Conservation (phyloP, 768 basidiomycete species). For the Boletus rex-veris region DNA sequence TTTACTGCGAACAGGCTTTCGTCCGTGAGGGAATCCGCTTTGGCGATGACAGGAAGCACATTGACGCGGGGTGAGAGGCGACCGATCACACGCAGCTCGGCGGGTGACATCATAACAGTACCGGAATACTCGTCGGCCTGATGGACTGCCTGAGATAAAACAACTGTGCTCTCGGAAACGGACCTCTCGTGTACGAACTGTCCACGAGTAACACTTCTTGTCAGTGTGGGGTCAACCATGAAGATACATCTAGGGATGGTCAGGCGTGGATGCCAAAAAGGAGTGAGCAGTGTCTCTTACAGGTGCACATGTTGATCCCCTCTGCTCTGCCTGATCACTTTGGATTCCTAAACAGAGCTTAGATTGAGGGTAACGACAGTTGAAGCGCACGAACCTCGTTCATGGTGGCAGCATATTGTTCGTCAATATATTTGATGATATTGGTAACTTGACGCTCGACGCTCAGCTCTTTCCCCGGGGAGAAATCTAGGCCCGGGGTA, state of each 20-base stretch:
- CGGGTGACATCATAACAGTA: conserved; percentile 64
- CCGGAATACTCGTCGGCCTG: conserved; percentile 48
- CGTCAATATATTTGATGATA: conserved; percentile 75
- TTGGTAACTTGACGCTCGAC: conserved; percentile 75
- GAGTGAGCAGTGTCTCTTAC: conserved; percentile 41
- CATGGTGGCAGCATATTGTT: conserved; percentile 83
- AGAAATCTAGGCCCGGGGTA: conserved; percentile 81
- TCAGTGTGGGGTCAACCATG: conserved; percentile 77
- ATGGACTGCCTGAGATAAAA: conserved; percentile 44
- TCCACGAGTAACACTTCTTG: conserved; percentile 47
- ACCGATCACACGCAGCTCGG: conserved; percentile 75
- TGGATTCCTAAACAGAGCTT: conserved; percentile 61
- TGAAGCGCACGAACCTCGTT: conserved; percentile 53
- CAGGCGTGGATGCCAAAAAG: conserved; percentile 5
- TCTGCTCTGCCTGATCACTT: conserved; percentile 82
- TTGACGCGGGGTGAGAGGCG: conserved; percentile 73
- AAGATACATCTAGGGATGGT: conserved; percentile 65
- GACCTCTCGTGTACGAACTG: conserved; percentile 49
- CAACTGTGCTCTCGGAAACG: conserved; percentile 66
- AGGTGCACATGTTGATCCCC: conserved; percentile 89
- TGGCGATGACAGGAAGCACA: conserved; percentile 78
- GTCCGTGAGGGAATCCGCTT: conserved; percentile 80
- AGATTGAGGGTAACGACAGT: background rate
- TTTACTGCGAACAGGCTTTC: conserved; percentile 69
- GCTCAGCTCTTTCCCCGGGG: conserved; percentile 66